Evolutionary conservation across 2,329 filamentous ascomycete species (phyloP), one percentile per base, ranked within the genome.

Genomic region (Pseudogymnoascus sp.): DNA sequence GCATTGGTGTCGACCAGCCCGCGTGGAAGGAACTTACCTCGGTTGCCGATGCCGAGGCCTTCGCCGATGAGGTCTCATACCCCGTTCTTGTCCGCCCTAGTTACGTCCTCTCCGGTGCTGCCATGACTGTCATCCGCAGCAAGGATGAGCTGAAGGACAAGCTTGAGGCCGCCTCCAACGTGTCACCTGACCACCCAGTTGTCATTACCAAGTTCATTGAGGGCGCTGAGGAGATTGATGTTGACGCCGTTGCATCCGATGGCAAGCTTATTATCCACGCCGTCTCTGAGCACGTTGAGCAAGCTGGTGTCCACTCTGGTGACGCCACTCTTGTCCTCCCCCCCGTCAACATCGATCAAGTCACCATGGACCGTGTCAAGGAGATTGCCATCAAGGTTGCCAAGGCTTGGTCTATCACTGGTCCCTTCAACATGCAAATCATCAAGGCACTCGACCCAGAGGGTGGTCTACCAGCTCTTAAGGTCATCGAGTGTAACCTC

Each of bases 371-470:
- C 67, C 91, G 95, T 65, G 85, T 96, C 73, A 97, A 97, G 86
- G 91, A 91, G 69, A 97, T 99, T 70, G 93, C 95, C 14, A 78
- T 93, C 77, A 97, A 96, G 84, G 93, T 99, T 61, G 95, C 95
- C 68, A 90, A 95, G 78, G 95, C 95, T 58, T 97, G 93, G 91
- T 92, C 84, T 73, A 97, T 97, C 76, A 97, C 92, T 18, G 95
- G 95, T 62, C 95, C 95, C 64, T 99, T 97, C 86, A 99, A 99
- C 84, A 97, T 99, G 93, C 95, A 99, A 75, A 96, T 99, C 78
- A 97, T 99, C 84, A 96, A 96, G 81, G 91, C 90, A 37, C 83
- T 90, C 11, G 81, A 89, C 71, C 85, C 88, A 33, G 87, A 90
- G 64, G 89, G 89, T 63, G 88, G 88, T 62, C 84, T 88, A 72